Base-by-base conservation (phyloP, 2,329 filamentous ascomycete species). In the Sarocladium brachiariae region DNA sequence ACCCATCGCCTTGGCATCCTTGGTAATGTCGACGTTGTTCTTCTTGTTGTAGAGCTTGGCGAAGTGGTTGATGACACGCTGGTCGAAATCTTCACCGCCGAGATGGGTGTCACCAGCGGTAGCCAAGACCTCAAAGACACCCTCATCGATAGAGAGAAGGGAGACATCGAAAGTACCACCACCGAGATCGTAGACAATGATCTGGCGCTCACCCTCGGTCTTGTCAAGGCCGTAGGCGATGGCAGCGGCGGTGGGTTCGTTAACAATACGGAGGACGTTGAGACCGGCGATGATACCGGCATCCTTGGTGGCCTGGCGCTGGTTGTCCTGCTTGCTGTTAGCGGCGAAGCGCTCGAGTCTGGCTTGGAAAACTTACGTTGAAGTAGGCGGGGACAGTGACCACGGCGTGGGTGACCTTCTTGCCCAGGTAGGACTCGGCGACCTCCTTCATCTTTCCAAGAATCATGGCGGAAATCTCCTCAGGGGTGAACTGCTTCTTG, bases 21-120 rank as follows among this genome's bases (percentile, higher is more conserved):
- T 95, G 75, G 84, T 87, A 68, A 97, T 82, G 62, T 99, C 90
- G 60, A 95, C 89, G 62, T 73, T 75, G 79, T 96, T 81, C 82
- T 96, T 93, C 86, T 96, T 96, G 86, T 97, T 97, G 84, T 95
- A 97, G 63, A 81, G 78, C 86, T 97, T 96, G 78, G 86, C 85
- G 68, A 97, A 89, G 83, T 92, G 81, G 80, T 87, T 89, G 77
- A 97, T 96, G 71, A 97, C 81, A 69, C 92, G 86, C 81, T 97
- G 90, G 72, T 97, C 92, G 71, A 97, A 97, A 77, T 97, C 92
- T 74, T 97, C 91, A 84, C 91, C 91, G 86, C 91, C 91, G 61
- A 96, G 83, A 72, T 96, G 91, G 63, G 91, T 96, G 70, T 96
- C 91, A 89, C 91, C 90, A 67, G 90, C 89, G 63, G 90, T 96